Conservation (phyloP, 2,329 filamentous ascomycete species). For the Calonectria crousiana region DNA sequence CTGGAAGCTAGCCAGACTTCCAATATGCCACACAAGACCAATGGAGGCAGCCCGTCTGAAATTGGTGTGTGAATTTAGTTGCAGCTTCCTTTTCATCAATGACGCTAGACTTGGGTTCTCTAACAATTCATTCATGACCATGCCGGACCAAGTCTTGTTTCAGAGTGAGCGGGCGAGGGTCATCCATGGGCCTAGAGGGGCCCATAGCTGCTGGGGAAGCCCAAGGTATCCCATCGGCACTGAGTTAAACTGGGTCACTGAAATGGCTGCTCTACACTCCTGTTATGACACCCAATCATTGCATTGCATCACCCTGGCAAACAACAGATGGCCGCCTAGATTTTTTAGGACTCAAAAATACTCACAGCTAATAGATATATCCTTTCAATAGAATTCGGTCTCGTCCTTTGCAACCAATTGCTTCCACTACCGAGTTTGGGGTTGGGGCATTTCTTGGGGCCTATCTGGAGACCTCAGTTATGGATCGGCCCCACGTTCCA, state of each 20-base stretch:
- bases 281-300: not conserved
- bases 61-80: too few relatives aligned
- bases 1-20: not conserved
- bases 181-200: not conserved
- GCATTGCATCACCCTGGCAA: not conserved
- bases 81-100: too few relatives aligned
- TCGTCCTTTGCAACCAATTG: too few relatives aligned
- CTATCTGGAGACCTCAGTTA: not conserved
- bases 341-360: not conserved
- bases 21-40: not conserved
- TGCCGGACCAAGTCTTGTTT: not conserved
- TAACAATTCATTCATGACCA: conserved; percentile 7
- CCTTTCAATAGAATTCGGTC: too few relatives aligned
- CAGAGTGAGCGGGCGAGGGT: not conserved
- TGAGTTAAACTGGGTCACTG: not conserved
- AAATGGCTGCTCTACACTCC: not conserved
- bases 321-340: not conserved
- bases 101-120: not conserved
- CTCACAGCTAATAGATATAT: not conserved
- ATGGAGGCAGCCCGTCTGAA: not conserved
- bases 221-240: not conserved
- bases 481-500: conserved; percentile 5
- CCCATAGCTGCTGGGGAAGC: not conserved
- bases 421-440: not conserved
- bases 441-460: not conserved